These are phyloP conservation scores for Pythium coloratum DNA, from an alignment of 352 stramenopile genomes.

Conservation along the genomic window DNA sequence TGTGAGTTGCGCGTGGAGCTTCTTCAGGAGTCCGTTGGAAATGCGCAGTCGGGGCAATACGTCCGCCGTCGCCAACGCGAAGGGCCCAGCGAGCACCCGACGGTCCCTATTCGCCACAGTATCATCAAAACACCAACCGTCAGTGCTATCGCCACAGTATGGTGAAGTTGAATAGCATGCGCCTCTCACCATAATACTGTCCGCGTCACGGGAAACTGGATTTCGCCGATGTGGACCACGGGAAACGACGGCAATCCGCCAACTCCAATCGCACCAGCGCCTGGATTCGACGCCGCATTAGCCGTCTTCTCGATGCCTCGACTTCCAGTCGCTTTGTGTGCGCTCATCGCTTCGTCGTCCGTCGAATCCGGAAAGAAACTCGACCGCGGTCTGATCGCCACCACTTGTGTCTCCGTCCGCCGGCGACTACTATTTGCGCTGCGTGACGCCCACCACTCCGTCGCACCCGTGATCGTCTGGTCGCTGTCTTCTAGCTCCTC, in stretches of 20 bases:
- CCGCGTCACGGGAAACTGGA: constrained; percentile 69
- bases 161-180: background rate
- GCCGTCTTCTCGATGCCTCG: background rate
- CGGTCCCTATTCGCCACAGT: constrained; percentile 46
- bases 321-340: background rate
- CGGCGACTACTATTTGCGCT: constrained; percentile 7
- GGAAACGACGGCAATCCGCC: constrained; percentile 12
- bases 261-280: background rate
- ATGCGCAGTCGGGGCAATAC: constrained; percentile 54
- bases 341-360: constrained; percentile 50
- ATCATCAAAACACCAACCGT: background rate
- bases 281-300: constrained; percentile 1
- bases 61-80: constrained; percentile 39
- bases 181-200: constrained; percentile 62
- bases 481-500: constrained; percentile 64
- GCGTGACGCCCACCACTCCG: constrained; percentile 9
- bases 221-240: constrained; percentile 38
- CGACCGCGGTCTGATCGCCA: constrained; percentile 29
- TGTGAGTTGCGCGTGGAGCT: constrained; percentile 39
- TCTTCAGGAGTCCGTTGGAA: constrained; percentile 43
- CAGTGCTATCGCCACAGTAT: background rate
- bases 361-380: constrained; percentile 77
- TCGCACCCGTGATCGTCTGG: constrained; percentile 48
- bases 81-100: constrained; percentile 43
- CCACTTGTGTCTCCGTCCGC: background rate